Percentiles rank a stretch among this genome's conserved stretches.
phyloP scores from a whole-genome alignment of 768 basidiomycete species.

The Russula griseocarnosa region DNA sequence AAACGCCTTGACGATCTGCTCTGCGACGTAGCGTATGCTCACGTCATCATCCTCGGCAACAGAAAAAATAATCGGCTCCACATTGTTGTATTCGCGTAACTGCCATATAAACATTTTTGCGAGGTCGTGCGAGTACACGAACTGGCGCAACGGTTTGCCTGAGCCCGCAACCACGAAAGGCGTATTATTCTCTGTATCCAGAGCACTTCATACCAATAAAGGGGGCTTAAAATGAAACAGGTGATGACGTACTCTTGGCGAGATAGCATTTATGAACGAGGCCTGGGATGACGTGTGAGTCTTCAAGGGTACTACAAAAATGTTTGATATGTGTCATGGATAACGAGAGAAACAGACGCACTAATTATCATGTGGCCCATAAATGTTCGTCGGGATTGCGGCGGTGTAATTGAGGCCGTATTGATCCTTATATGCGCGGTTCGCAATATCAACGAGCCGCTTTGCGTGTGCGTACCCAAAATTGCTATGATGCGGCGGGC shows the following conservation, averaged over 20 bases:
- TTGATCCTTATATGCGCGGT: background rate
- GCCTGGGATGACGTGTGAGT: slow-evolving; percentile 1
- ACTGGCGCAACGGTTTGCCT: slow-evolving; percentile 2
- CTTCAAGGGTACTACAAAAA: background rate
- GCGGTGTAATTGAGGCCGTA: background rate
- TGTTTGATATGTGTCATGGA: too few relatives aligned
- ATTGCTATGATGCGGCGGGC: slow-evolving; percentile 1
- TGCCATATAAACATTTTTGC: slow-evolving; percentile 1
- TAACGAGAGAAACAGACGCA: background rate
- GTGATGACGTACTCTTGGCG: background rate
- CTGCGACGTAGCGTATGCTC: slow-evolving; percentile 4
- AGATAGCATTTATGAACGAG: background rate
- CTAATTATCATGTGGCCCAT: slow-evolving; percentile 4
- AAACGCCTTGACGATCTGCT: background rate
- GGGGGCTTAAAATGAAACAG: too few relatives aligned
- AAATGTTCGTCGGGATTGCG: background rate
- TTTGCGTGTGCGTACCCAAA: slow-evolving; percentile 2
- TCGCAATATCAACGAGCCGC: background rate
- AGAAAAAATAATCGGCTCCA: background rate
- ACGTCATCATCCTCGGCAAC: background rate
- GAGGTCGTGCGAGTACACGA: background rate
- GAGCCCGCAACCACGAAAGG: background rate
- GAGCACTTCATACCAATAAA: background rate
- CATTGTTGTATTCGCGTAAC: background rate
- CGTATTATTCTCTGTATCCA: background rate